phyloP scores from a whole-genome alignment of 1,139 yeast genomes.

The Lodderomyces oxycetoniae region DNA sequence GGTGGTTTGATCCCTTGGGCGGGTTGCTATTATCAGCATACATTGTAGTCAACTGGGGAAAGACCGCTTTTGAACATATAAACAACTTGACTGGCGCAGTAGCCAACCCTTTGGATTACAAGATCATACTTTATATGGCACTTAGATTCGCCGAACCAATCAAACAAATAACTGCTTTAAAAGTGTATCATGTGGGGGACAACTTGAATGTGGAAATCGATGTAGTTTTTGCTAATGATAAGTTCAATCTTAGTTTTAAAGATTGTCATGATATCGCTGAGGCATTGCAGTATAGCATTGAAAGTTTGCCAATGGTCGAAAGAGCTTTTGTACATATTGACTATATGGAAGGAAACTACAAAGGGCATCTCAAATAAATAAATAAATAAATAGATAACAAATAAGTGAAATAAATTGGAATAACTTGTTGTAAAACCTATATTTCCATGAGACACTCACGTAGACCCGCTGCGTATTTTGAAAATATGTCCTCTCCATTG shows the following conservation, averaged over 20 bases:
- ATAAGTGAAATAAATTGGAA: constrained; percentile 63
- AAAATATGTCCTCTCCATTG: constrained; percentile 26
- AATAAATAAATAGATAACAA: constrained; percentile 48
- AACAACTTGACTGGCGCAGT: constrained; percentile 71
- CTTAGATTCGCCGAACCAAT: constrained; percentile 67
- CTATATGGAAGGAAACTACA: constrained; percentile 52
- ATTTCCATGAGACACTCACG: constrained; percentile 13
- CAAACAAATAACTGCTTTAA: constrained; percentile 58
- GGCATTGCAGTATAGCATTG: constrained; percentile 74
- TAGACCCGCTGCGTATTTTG: constrained; percentile 26
- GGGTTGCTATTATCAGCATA: constrained; percentile 61
- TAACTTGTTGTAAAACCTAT: no score
- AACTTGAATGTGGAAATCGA: constrained; percentile 74
- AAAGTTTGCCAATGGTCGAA: constrained; percentile 71
- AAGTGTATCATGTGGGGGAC: constrained; percentile 78
- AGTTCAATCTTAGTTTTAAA: constrained; percentile 44
- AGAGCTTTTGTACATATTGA: constrained; percentile 81
- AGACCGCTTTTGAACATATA: constrained; percentile 65
- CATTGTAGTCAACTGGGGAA: constrained; percentile 60
- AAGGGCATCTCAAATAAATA: constrained; percentile 45
- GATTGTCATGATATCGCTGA: constrained; percentile 82
- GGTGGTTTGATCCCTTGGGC: constrained; percentile 75
- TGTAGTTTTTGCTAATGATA: constrained; percentile 51
- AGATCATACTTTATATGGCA: constrained; percentile 63
- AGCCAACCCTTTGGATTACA: constrained; percentile 60